Conservation (phyloP, 768 basidiomycete species). For the Lentinula sp. region DNA sequence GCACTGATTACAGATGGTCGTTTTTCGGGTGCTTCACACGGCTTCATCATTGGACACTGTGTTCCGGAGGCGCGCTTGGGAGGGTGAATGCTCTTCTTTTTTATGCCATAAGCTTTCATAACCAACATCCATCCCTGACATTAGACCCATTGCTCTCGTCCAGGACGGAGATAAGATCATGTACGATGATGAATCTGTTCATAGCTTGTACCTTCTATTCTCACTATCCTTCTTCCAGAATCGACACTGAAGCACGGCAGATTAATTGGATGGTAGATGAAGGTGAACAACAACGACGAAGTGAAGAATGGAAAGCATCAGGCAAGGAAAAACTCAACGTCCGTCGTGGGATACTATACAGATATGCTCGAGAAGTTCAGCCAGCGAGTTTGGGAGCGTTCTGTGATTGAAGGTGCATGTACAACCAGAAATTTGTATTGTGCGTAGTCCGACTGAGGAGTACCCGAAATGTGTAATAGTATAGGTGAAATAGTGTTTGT, state of each 20-base stretch:
- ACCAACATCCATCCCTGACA: background rate
- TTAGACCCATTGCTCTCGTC: constrained; percentile 77
- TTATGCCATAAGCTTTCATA: background rate
- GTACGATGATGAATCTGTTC: background rate
- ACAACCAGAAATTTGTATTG: background rate
- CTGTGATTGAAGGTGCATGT: constrained; percentile 48
- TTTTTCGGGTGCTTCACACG: constrained; percentile 59
- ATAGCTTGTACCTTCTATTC: background rate
- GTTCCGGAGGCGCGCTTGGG: constrained; percentile 33
- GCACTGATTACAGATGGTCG: constrained; percentile 87
- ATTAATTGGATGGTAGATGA: constrained; percentile 75
- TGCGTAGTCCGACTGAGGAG: background rate
- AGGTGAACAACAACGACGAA: constrained; percentile 55
- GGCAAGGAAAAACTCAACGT: constrained; percentile 61
- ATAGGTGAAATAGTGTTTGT: too few species aligned
- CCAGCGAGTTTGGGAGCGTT: constrained; percentile 80
- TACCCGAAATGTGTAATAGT: too few species aligned
- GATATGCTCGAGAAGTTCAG: constrained; percentile 85
- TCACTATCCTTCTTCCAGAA: constrained; percentile 14
- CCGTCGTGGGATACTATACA: constrained; percentile 66
- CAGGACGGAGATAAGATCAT: constrained; percentile 75
- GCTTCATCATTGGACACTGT: constrained; percentile 51
- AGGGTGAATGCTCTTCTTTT: background rate
- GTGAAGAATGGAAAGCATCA: constrained; percentile 63
- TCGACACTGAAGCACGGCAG: constrained; percentile 58